Conservation (phyloP, 495 filamentous ascomycete species). For the Pseudotulostoma volvatum region DNA sequence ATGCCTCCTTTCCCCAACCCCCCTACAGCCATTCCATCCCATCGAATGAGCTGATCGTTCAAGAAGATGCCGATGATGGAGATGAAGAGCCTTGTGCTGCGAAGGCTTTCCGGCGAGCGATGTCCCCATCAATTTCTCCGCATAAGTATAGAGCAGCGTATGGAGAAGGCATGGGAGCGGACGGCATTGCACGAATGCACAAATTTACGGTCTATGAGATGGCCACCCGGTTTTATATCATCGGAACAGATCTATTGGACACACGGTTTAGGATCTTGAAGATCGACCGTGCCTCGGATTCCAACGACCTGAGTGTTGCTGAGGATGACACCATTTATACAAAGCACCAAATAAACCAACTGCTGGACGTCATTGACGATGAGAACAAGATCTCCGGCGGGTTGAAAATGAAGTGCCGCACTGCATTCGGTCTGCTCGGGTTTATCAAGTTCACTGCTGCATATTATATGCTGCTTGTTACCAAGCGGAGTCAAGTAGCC, state of each 20-base stretch:
- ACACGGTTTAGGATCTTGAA: constrained; percentile 80
- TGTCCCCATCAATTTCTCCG: constrained; percentile 17
- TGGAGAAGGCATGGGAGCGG: constrained; percentile 46
- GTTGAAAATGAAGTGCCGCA: constrained; percentile 74
- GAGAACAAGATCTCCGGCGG: constrained; percentile 88
- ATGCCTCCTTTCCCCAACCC: no score
- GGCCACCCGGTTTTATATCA: constrained; percentile 77
- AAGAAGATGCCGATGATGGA: constrained; percentile 17
- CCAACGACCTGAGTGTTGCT: constrained; percentile 61
- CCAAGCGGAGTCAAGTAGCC: constrained; percentile 86
- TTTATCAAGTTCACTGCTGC: constrained; percentile 91
- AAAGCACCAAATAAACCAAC: constrained; percentile 80
- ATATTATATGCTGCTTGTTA: constrained; percentile 96
- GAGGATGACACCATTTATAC: constrained; percentile 93
- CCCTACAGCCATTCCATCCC: constrained; percentile 12
- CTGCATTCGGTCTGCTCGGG: constrained; percentile 82
- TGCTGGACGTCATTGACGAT: constrained; percentile 88
- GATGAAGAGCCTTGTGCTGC: constrained; percentile 29
- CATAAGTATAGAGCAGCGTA: constrained; percentile 30
- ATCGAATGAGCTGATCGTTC: constrained; percentile 10
- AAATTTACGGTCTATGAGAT: constrained; percentile 94
- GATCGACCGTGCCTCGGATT: constrained; percentile 77
- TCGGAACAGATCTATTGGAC: constrained; percentile 80
- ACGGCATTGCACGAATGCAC: constrained; percentile 73
- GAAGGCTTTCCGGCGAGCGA: constrained; percentile 27